phyloP scores from a whole-genome alignment of 768 basidiomycete genomes.

The Agaricus bisporus region DNA sequence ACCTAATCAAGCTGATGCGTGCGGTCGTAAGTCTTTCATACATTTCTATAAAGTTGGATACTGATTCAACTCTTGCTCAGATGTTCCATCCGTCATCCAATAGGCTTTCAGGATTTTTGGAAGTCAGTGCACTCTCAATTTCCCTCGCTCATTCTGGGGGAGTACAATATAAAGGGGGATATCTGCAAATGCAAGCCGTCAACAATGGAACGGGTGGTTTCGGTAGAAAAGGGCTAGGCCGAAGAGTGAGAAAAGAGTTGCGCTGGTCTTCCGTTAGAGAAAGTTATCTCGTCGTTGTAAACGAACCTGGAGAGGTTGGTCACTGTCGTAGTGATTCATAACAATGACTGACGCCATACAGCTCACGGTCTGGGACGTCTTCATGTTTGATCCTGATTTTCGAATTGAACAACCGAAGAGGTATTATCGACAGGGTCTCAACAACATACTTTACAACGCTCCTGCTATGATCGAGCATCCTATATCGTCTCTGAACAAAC shows the following conservation, averaged over 20 bases:
- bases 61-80: conserved; percentile 29
- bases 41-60: background rate
- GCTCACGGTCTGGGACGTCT: conserved; percentile 90
- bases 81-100: conserved; percentile 96
- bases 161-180: conserved; percentile 87
- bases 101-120: conserved; percentile 83
- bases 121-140: conserved; percentile 85
- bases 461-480: conserved; percentile 10
- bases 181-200: conserved; percentile 52
- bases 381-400: conserved; percentile 87
- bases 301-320: conserved; percentile 80
- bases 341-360: conserved; percentile 22
- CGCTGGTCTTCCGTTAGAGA: conserved; percentile 93
- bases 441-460: conserved; percentile 48
- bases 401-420: conserved; percentile 85
- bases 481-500: conserved; percentile 1
- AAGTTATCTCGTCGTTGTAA: conserved; percentile 80
- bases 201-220: conserved; percentile 50
- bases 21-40: conserved; percentile 62
- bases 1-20: conserved; percentile 81
- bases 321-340: background rate
- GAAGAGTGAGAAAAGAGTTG: conserved; percentile 55
- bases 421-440: conserved; percentile 79
- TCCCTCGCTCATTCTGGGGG: conserved; percentile 76
- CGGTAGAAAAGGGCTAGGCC: conserved; percentile 57